Conservation (phyloP, 1,284 basidiomycete species). For the Mycosarcoma maydis region DNA sequence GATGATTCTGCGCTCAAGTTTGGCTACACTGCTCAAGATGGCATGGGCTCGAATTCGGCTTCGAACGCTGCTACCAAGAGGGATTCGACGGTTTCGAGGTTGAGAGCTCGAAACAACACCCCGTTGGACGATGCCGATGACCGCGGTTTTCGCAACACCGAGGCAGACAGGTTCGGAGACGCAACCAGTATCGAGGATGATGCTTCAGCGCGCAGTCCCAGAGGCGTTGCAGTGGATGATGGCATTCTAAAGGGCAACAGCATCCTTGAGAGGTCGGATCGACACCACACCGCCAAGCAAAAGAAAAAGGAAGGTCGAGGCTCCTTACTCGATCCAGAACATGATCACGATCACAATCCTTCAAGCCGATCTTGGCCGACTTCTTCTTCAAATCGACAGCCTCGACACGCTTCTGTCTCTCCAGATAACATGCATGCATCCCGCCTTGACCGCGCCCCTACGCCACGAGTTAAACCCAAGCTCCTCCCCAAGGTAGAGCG, state of each 20-base stretch:
- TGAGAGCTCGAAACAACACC: conserved; percentile 16
- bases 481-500: conserved; percentile 20
- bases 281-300: conserved; percentile 39
- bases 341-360: neutral
- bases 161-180: conserved; percentile 7
- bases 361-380: neutral
- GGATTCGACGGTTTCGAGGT: conserved; percentile 16
- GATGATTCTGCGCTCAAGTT: conserved; percentile 36
- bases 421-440: too few species aligned
- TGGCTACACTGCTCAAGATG: conserved; percentile 1
- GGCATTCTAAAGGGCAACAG: neutral
- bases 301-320: conserved; percentile 48
- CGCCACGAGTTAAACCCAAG: conserved; percentile 15
- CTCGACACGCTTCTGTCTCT: too few species aligned
- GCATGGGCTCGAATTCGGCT: conserved; percentile 1
- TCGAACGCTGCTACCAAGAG: conserved; percentile 6
- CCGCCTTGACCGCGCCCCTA: neutral
- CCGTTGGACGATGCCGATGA: neutral
- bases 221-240: conserved; percentile 9
- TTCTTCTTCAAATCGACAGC: neutral
- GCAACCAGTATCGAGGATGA: conserved; percentile 1
- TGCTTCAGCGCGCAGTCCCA: neutral
- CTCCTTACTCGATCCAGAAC: conserved; percentile 16
- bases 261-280: conserved; percentile 25
- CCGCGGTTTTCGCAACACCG: neutral